Conservation (phyloP, 331 rosid species). For the Pyracantha coccinea region DNA sequence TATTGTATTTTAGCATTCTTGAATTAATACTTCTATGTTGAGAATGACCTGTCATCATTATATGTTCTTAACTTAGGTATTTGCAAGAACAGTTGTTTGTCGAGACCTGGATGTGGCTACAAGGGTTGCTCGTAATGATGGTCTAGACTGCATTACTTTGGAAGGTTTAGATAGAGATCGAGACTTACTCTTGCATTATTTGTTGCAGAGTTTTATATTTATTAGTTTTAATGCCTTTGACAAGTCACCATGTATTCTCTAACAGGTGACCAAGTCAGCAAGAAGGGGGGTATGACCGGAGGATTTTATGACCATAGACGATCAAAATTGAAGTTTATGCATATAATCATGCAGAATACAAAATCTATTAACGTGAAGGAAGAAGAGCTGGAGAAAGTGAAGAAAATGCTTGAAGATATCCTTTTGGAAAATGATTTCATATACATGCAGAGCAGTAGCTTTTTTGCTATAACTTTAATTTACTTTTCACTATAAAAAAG, state of each 20-base stretch:
- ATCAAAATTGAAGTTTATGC: slow-evolving; percentile 85
- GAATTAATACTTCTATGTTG: background rate
- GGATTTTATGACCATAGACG: slow-evolving; percentile 96
- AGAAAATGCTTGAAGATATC: slow-evolving; percentile 76
- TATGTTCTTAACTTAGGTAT: slow-evolving; percentile 37
- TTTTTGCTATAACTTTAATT: background rate
- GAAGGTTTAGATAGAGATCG: slow-evolving; percentile 49
- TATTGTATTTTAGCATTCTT: background rate
- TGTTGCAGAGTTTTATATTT: slow-evolving; percentile 2
- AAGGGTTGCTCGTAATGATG: slow-evolving; percentile 78
- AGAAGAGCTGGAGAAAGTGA: slow-evolving; percentile 59
- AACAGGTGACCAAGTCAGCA: slow-evolving; percentile 97
- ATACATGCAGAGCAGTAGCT: background rate
- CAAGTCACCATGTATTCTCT: slow-evolving; percentile 10
- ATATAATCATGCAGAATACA: slow-evolving; percentile 43
- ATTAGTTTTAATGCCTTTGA: slow-evolving; percentile 17
- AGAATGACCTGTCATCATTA: slow-evolving; percentile 9
- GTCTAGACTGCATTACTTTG: slow-evolving; percentile 90
- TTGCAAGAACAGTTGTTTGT: slow-evolving; percentile 93
- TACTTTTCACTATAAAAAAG: background rate
- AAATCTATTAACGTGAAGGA: slow-evolving; percentile 45
- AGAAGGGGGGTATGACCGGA: slow-evolving; percentile 97
- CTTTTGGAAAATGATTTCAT: slow-evolving; percentile 29
- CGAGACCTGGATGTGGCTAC: slow-evolving; percentile 92
- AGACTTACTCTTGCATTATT: slow-evolving; percentile 6